Evolutionary conservation across 352 stramenopile genomes (phyloP).

Genomic region (Pilasporangium apinafurcum): DNA sequence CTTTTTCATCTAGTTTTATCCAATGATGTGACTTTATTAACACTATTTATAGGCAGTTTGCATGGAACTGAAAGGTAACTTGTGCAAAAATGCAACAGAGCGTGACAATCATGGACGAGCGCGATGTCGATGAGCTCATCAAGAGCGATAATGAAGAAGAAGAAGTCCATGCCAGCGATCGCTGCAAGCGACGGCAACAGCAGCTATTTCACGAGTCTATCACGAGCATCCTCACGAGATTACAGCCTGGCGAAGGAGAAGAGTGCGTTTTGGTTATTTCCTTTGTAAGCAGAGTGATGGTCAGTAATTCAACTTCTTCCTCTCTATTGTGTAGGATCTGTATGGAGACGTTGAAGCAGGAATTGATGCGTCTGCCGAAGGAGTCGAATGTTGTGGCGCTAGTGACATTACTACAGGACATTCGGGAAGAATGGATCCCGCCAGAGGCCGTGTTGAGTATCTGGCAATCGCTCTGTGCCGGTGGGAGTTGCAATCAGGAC

Average conservation of each 20-base stretch:
- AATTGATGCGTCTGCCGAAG: slow-evolving; percentile 23
- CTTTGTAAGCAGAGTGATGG: not conserved
- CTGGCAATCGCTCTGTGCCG: slow-evolving; percentile 30
- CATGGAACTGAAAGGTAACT: too few relatives aligned
- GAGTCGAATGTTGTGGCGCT: slow-evolving; percentile 26
- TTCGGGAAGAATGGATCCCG: slow-evolving; percentile 42
- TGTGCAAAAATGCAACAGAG: too few relatives aligned
- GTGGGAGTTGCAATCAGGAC: too few relatives aligned
- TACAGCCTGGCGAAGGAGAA: slow-evolving; percentile 25
- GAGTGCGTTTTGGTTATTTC: slow-evolving; percentile 21
- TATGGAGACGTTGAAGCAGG: slow-evolving; percentile 21
- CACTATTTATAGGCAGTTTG: too few relatives aligned
- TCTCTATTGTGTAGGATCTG: slow-evolving; percentile 18
- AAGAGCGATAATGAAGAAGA: slow-evolving; percentile 27
- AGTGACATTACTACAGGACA: slow-evolving; percentile 36
- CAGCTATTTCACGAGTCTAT: slow-evolving; percentile 17
- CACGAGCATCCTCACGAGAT: slow-evolving; percentile 24
- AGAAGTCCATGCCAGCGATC: slow-evolving; percentile 5
- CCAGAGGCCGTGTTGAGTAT: slow-evolving; percentile 43
- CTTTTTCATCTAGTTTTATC: too few relatives aligned
- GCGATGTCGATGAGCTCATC: slow-evolving; percentile 31
- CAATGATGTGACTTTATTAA: too few relatives aligned
- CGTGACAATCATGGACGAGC: slow-evolving; percentile 14
- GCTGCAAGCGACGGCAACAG: slow-evolving; percentile 4
- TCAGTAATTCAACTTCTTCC: not conserved